A percentile compares a stretch with the other conserved stretches of the same genome.
These are phyloP conservation scores for Exophiala calicioides DNA, from an alignment of 2,329 filamentous ascomycete genomes.

Conservation along the genomic window DNA sequence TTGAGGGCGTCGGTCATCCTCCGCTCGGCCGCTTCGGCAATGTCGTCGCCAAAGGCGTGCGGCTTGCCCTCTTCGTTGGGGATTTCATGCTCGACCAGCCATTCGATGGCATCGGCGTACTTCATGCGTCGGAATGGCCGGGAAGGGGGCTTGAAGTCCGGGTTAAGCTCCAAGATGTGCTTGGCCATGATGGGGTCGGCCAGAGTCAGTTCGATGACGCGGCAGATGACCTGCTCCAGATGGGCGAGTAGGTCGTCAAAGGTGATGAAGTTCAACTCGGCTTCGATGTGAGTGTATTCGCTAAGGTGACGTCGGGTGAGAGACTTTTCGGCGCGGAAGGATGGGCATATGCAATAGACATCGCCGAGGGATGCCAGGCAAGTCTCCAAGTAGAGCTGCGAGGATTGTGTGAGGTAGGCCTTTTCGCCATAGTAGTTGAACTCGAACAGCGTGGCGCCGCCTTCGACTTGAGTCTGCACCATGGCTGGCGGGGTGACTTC, in stretches of 20 bases:
- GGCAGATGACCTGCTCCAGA: slow-evolving; percentile 83
- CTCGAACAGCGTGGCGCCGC: slow-evolving; percentile 85
- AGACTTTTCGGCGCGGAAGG: slow-evolving; percentile 96
- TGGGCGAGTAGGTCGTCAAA: slow-evolving; percentile 87
- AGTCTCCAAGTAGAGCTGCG: slow-evolving; percentile 96
- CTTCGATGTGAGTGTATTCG: slow-evolving; percentile 97
- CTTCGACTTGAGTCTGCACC: slow-evolving; percentile 94
- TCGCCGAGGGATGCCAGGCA: slow-evolving; percentile 86
- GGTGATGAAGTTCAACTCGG: slow-evolving; percentile 91
- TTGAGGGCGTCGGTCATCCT: slow-evolving; percentile 97
- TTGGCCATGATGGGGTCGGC: slow-evolving; percentile 70
- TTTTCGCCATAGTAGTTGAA: slow-evolving; percentile 87
- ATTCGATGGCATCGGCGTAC: slow-evolving; percentile 90
- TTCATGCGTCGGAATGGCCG: slow-evolving; percentile 93
- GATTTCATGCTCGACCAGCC: slow-evolving; percentile 88
- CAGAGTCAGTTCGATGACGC: slow-evolving; percentile 76
- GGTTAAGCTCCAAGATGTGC: slow-evolving; percentile 85
- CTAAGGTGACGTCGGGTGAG: slow-evolving; percentile 90
- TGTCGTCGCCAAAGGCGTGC: slow-evolving; percentile 94
- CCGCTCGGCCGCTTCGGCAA: slow-evolving; percentile 94
- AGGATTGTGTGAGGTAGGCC: slow-evolving; percentile 94
- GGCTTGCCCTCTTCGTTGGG: slow-evolving; percentile 78
- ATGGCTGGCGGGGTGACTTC: slow-evolving; percentile 88
- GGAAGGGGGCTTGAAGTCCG: slow-evolving; percentile 76
- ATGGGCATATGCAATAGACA: slow-evolving; percentile 97